Conservation (phyloP, 257 asterid species). For the Gynochthodes officinalis region DNA sequence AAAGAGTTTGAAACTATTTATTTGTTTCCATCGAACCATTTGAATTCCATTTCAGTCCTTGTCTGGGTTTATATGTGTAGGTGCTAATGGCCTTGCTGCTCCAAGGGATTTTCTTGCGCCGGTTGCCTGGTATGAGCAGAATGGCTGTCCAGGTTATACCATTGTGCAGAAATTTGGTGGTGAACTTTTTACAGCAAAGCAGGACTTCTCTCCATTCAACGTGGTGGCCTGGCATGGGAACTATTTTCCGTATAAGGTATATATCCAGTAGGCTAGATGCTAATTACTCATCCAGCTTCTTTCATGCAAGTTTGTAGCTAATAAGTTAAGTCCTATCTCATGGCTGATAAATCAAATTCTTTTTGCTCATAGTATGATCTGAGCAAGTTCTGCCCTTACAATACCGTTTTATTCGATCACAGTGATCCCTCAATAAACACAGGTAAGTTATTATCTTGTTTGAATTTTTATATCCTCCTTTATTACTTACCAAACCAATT, state of each 20-base stretch:
- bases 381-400: constrained; percentile 90
- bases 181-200: constrained; percentile 89
- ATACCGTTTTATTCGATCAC: constrained; percentile 90
- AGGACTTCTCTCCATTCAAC: constrained; percentile 94
- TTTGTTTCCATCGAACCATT: background rate
- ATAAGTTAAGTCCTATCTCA: background rate
- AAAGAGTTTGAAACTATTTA: constrained; percentile 5
- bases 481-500: background rate
- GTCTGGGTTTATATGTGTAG: constrained; percentile 35
- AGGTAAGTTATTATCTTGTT: constrained; percentile 37
- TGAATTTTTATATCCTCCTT: background rate
- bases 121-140: constrained; percentile 75
- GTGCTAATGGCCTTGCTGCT: constrained; percentile 98
- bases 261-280: constrained; percentile 2
- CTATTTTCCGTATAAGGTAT: constrained; percentile 86
- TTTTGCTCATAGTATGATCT: constrained; percentile 72
- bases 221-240: constrained; percentile 99
- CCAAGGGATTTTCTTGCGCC: constrained; percentile 89
- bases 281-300: constrained; percentile 1
- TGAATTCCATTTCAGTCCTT: background rate
- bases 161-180: constrained; percentile 96
- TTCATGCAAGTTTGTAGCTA: background rate
- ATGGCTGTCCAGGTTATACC: constrained; percentile 64
- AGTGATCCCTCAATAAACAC: constrained; percentile 96
- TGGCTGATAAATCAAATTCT: constrained; percentile 26